Evolutionary conservation across 2,329 filamentous ascomycete species (phyloP).

Genomic region (Nemania sp.): DNA sequence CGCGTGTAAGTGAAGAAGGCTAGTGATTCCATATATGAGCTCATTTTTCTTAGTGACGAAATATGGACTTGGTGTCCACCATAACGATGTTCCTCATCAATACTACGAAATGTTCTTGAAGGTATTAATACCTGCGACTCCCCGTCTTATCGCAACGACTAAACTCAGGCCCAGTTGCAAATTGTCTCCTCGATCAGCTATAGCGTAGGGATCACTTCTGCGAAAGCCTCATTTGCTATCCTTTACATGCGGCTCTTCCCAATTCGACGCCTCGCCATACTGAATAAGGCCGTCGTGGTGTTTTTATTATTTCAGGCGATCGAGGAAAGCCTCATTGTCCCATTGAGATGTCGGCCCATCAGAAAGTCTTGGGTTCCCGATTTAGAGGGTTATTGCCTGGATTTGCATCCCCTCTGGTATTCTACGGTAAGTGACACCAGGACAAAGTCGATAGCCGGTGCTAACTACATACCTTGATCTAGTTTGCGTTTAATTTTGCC

Average conservation of each 20-base stretch:
- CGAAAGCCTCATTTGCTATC: conserved; percentile 52
- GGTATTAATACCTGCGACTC: background rate
- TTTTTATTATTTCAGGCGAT: conserved; percentile 49
- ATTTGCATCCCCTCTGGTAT: conserved; percentile 52
- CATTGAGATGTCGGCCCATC: conserved; percentile 49
- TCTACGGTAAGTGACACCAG: conserved; percentile 45
- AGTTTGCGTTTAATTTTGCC: conserved; percentile 44
- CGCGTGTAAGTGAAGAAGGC: conserved; percentile 12
- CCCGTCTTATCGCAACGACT: background rate
- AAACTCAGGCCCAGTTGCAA: conserved; percentile 26
- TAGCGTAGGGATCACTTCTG: conserved; percentile 48
- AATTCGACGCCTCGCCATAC: conserved; percentile 40
- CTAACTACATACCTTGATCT: background rate
- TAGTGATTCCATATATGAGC: background rate
- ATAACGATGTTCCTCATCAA: conserved; percentile 10
- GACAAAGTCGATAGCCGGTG: background rate
- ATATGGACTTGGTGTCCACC: conserved; percentile 19
- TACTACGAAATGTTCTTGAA: conserved; percentile 33
- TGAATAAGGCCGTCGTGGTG: conserved; percentile 47
- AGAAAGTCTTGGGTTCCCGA: conserved; percentile 46
- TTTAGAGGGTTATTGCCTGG: conserved; percentile 44
- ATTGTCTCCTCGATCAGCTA: conserved; percentile 47
- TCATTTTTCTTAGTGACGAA: conserved; percentile 2
- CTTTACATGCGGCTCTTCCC: conserved; percentile 52
- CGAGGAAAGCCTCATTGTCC: conserved; percentile 49